Evolutionary conservation across 2,329 filamentous ascomycete species (phyloP).

Genomic region (Sphaerulina populicola): DNA sequence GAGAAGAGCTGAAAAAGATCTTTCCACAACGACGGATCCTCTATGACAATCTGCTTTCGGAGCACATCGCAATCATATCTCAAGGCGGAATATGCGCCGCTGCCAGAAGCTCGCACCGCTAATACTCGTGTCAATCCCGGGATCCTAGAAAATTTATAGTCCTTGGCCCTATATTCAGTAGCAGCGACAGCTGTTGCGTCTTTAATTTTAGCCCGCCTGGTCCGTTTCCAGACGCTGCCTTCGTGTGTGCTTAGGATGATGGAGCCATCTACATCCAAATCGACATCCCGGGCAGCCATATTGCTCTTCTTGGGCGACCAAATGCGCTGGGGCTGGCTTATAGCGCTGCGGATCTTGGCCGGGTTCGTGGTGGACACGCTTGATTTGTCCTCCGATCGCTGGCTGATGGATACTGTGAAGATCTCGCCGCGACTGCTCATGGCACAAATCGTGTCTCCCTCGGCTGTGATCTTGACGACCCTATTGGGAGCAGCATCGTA

Average conservation of each 20-base stretch:
- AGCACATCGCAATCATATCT: conserved; percentile 78
- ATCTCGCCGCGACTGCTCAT: conserved; percentile 77
- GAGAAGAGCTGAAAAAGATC: conserved; percentile 64
- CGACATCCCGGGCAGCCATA: conserved; percentile 77
- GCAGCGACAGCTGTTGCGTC: conserved; percentile 46
- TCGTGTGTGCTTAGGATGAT: conserved; percentile 90
- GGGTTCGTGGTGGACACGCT: conserved; percentile 81
- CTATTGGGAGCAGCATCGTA: conserved; percentile 58
- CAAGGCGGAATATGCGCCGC: conserved; percentile 81
- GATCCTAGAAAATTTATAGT: conserved; percentile 91
- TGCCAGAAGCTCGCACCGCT: conserved; percentile 76
- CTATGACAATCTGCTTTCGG: conserved; percentile 59
- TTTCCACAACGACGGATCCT: conserved; percentile 61
- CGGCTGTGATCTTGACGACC: conserved; percentile 69
- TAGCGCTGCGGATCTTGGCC: conserved; percentile 73
- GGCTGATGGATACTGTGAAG: conserved; percentile 72
- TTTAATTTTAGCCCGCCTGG: conserved; percentile 74
- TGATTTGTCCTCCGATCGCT: conserved; percentile 54
- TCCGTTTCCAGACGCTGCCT: conserved; percentile 84
- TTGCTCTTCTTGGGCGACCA: conserved; percentile 83
- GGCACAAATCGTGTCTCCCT: conserved; percentile 85
- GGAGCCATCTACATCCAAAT: conserved; percentile 83
- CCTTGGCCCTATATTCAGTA: conserved; percentile 60
- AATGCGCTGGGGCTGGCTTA: conserved; percentile 69
- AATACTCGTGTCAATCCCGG: conserved; percentile 78